Evolutionary conservation across 805 yeast genomes (phyloP), one percentile per base, ranked within the genome.

Genomic region (Geotrichum ghanense): DNA sequence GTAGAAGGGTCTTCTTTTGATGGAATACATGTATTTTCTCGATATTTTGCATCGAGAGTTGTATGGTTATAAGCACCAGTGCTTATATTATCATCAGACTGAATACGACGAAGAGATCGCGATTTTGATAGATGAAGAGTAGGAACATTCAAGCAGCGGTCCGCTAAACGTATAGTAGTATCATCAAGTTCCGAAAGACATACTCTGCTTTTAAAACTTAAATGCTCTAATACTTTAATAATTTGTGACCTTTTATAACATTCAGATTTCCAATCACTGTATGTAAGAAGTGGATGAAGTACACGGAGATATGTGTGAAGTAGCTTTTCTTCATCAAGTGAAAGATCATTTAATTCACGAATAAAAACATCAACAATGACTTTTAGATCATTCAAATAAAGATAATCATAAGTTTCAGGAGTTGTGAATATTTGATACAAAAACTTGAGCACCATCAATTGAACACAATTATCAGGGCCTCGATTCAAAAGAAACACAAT

Each of bases 321-420:
- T 37, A 79, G 64, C 7, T 73, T 64, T 48, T 73, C 81, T 34
- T 76, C 75, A 19, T 74, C 75, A 10, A 70, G 73, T 20, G 88
- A 75, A 37, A 86, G 62, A 56, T 89, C 79, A 53, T 75, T 74
- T 46, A 90, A 68, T 58, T 89, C 95, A 45, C 97, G 68, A 1
- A 89, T 70, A 45, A 89, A 70, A 7, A 89, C 88, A 57, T 87
- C 95, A 12, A 83, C 79, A 48, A 89, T 72, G 4, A 89, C 94
- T 55, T 82, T 80, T 49, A 89, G 65, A 60, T 89, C 97, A 56
- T 89, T 89, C 51, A 85, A 69, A 59, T 89, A 89, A 43, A 87
- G 76, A 55, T 81, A 71, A 49, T 81, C 83, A 45, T 75, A 68
- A 0, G 94, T 81, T 31, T 66, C 65, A 3, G 79, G 70, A 3